Evolutionary conservation across 73 alveolate species (phyloP), one percentile per base, ranked within the genome.

Genomic region (Paramecium primaurelia): DNA sequence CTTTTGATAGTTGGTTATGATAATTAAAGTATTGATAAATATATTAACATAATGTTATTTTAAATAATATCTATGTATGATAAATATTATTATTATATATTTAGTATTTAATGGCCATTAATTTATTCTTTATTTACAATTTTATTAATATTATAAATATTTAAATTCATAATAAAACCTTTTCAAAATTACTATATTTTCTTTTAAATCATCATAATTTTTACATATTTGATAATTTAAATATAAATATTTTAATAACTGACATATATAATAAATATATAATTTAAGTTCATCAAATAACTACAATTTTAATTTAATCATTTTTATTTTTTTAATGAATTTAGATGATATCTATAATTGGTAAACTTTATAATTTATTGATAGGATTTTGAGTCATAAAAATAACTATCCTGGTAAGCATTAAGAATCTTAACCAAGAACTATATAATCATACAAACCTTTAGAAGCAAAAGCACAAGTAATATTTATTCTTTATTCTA

Each of bases 381-480:
- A 5, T 25, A 89, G 94, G 94, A 89, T 89, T 89, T 18, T 89
- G 38, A 71, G 30, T n/a, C 77, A 89, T 64, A 90, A 77, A 2
- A 22, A 71, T 45, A 89, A 89, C 30, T 89, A 89, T 71, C 94
- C 94, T 28, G 94, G 94, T n/a, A 89, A 89, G 36, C 90, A 89
- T 34, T 26, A 89, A 36, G 94, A 89, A 45, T 89, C 94, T 12
- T 37, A 89, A 89, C 94, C 94, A 25, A 89, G 94, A 89, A 89
- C 92, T 28, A 36, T 71, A 12, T 49, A 64, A 25, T 77, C 90
- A 64, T 89, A 89, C 51, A 89, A 89, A 34, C 94, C 94, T 18
- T 73, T 89, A 45, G 94, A 89, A 73, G 86, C 94, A 16, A 89
- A 89, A 28, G 94, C 94, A 22, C 32, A 89, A 89, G 93, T 87